Conservation (phyloP, 768 basidiomycete species). For the Mycena maculata region DNA sequence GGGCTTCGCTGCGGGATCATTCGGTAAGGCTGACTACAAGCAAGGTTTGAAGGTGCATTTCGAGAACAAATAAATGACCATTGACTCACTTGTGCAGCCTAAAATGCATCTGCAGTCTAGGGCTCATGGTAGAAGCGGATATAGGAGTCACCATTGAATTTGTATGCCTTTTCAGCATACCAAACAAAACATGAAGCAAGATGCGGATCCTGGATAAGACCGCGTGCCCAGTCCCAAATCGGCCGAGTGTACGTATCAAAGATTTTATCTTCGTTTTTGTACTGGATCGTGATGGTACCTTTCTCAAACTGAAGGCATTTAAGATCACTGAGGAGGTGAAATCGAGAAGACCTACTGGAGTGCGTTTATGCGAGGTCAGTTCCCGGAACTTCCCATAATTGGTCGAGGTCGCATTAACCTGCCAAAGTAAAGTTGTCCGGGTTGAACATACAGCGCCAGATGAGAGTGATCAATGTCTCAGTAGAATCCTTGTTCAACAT, state of each 20-base stretch:
- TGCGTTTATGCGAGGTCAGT: slow-evolving; percentile 18
- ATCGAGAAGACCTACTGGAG: background rate
- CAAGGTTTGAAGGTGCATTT: background rate
- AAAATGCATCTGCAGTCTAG: slow-evolving; percentile 52
- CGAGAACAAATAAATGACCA: background rate
- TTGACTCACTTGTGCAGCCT: slow-evolving; percentile 49
- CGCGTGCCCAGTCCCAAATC: slow-evolving; percentile 43
- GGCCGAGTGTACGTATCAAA: slow-evolving; percentile 36
- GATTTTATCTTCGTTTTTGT: slow-evolving; percentile 15
- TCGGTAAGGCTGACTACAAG: background rate
- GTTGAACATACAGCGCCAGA: background rate
- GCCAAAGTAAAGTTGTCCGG: background rate
- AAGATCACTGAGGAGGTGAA: background rate
- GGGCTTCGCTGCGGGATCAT: slow-evolving; percentile 11
- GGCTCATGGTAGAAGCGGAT: slow-evolving; percentile 49
- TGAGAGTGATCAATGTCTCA: background rate
- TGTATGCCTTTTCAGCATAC: too few relatives aligned
- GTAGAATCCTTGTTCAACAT: too few relatives aligned
- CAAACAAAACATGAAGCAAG: slow-evolving; percentile 38
- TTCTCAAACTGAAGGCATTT: too few relatives aligned
- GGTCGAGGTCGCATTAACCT: background rate
- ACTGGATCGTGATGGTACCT: slow-evolving; percentile 33
- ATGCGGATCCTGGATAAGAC: slow-evolving; percentile 36
- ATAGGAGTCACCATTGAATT: slow-evolving; percentile 39
- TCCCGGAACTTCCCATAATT: slow-evolving; percentile 8